These are phyloP conservation scores for Taphrina communis DNA, from an alignment of 1,139 yeast genomes.

Conservation along the genomic window DNA sequence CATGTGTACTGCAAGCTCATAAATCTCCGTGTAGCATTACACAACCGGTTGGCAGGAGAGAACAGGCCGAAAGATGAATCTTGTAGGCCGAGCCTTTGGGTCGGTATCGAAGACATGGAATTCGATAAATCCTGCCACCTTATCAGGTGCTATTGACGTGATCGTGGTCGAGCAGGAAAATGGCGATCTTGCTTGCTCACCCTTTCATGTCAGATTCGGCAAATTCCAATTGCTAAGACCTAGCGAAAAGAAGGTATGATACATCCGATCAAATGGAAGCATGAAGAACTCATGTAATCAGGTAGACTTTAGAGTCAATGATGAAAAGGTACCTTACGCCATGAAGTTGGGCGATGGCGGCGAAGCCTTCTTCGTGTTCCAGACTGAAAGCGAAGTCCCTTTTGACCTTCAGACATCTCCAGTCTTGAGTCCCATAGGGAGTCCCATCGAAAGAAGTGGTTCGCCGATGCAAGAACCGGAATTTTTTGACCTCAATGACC, in stretches of 20 bases:
- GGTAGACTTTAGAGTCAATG: slow-evolving; percentile 78
- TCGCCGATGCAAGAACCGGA: slow-evolving; percentile 38
- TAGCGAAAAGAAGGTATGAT: slow-evolving; percentile 75
- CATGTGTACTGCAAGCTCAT: slow-evolving; percentile 3
- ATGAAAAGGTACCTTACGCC: slow-evolving; percentile 76
- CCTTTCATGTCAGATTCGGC: slow-evolving; percentile 96
- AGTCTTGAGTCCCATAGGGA: slow-evolving; percentile 74
- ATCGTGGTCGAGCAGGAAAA: slow-evolving; percentile 93
- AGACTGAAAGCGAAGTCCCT: slow-evolving; percentile 76
- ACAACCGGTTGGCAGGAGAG: background rate
- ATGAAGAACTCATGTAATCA: background rate
- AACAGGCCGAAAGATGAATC: slow-evolving; percentile 17
- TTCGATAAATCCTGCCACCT: slow-evolving; percentile 74
- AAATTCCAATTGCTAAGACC: slow-evolving; percentile 91
- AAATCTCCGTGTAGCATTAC: background rate
- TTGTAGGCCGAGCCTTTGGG: slow-evolving; percentile 39
- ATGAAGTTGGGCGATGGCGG: slow-evolving; percentile 98
- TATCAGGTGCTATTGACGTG: slow-evolving; percentile 96
- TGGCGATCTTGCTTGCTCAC: slow-evolving; percentile 84
- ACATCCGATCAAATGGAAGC: background rate
- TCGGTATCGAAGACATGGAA: slow-evolving; percentile 89
- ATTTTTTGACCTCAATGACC: slow-evolving; percentile 35
- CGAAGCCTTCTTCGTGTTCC: slow-evolving; percentile 96
- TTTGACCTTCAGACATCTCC: slow-evolving; percentile 87
- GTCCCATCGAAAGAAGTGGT: slow-evolving; percentile 24